These are phyloP conservation scores for Escallonia rubra DNA, from an alignment of 129 eudicot genomes.

Conservation along the genomic window DNA sequence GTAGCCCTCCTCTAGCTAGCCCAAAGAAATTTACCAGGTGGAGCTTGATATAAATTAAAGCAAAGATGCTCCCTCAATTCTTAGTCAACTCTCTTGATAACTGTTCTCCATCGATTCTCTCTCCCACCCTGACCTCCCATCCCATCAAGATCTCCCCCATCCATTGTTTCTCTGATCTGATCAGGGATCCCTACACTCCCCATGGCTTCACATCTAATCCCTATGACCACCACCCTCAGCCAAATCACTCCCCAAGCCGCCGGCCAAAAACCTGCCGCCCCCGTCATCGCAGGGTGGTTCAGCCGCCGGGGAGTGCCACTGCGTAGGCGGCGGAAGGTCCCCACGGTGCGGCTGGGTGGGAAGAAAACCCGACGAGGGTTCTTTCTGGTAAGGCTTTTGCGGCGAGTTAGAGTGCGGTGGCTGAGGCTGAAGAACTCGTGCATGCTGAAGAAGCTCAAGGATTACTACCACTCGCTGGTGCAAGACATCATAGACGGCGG, in stretches of 20 bases:
- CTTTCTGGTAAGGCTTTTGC: slow-evolving; percentile 24
- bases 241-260: not conserved
- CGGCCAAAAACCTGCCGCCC: slow-evolving; percentile 19
- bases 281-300: not conserved
- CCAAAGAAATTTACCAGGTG: too few relatives aligned
- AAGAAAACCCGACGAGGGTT: slow-evolving; percentile 25
- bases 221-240: too few relatives aligned
- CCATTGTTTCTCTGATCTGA: too few relatives aligned
- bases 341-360: slow-evolving; percentile 61
- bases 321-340: slow-evolving; percentile 27
- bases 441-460: slow-evolving; percentile 36
- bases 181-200: not conserved
- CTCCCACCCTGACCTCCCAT: too few relatives aligned
- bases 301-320: slow-evolving; percentile 26
- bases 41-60: too few relatives aligned
- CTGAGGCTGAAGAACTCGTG: slow-evolving; percentile 23
- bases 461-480: slow-evolving; percentile 32
- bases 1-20: too few relatives aligned
- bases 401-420: slow-evolving; percentile 36
- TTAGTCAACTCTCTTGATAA: too few relatives aligned
- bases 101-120: too few relatives aligned
- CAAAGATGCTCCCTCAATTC: too few relatives aligned
- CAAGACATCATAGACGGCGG: slow-evolving; percentile 40
- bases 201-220: not conserved
- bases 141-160: too few relatives aligned